Evolutionary conservation across 2,329 filamentous ascomycete genomes (phyloP), one percentile per base, ranked within the genome.

Genomic region (Pyricularia grisea): DNA sequence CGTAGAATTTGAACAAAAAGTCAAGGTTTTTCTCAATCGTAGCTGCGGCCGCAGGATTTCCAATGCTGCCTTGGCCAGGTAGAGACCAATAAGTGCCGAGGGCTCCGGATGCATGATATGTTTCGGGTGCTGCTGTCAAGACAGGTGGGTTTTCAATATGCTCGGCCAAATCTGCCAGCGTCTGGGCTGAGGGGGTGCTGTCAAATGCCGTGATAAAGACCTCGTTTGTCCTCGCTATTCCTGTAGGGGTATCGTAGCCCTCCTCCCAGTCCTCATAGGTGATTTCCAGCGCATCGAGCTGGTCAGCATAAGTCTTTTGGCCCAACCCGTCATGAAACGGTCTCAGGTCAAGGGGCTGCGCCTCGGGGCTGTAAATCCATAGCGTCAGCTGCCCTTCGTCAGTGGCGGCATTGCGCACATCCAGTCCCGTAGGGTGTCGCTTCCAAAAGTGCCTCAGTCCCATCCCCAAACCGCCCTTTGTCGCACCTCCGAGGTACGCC

Each of bases 401-500:
- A 0, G 79, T 78, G 0, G 80, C 81, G 0, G 85, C 83, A 67
- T 85, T 81, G 0, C 80, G 76, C 12, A 89, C 81, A 65, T 89
- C 87, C 4, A 89, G 75, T 3, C 84, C 81, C 0, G 85, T 86
- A 0, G 87, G 87, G 71, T 87, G 88, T 20, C 84, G 81, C 77
- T 89, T 85, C 87, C 87, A 89, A 74, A 89, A 89, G 72, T 89
- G 82, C 2, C 84, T 82, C 65, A 87, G 79, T 0, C 85, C 86
- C 5, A 89, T 74, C 0, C 84, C 87, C 1, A 90, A 78, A 14
- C 87, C 87, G n/a, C 87, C 87, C 3, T 78, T 76, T 0, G 80
- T 83, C 5, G 86, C 84, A 11, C 84, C 83, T 1, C 87, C 87
- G 0, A 89, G 81, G 71, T 89, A 90, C 0, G 82, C 85, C 0